Evolutionary conservation across 768 basidiomycete species (phyloP).

Genomic region (Boletus reticulatus): DNA sequence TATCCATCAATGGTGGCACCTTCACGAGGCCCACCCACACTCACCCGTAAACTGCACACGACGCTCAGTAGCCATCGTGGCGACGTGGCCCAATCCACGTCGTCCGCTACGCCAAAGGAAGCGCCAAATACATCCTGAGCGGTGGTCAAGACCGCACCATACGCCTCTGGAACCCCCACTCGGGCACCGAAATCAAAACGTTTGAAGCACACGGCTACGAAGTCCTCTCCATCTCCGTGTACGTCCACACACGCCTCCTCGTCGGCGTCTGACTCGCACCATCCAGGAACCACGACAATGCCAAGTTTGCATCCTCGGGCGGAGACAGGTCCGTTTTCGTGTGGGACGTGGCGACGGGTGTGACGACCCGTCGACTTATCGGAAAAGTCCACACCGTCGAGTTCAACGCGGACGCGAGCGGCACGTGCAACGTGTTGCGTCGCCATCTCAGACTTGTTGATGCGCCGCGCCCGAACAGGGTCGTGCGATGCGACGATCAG

Average conservation of each 20-base stretch:
- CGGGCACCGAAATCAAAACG: conserved; percentile 86
- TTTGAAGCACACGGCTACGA: conserved; percentile 96
- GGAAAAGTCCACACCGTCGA: conserved; percentile 88
- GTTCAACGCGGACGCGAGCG: conserved; percentile 88
- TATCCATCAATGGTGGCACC: conserved; percentile 44
- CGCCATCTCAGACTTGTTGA: not conserved
- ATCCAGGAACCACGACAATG: conserved; percentile 84
- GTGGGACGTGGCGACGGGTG: conserved; percentile 92
- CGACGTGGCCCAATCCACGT: conserved; percentile 92
- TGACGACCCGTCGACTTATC: conserved; percentile 79
- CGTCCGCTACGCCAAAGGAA: conserved; percentile 87
- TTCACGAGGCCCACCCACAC: conserved; percentile 49
- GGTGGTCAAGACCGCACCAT: conserved; percentile 91
- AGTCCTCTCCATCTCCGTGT: conserved; percentile 89
- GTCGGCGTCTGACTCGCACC: not conserved
- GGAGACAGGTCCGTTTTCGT: conserved; percentile 92
- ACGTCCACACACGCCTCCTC: conserved; percentile 28
- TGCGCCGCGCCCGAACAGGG: conserved; percentile 48
- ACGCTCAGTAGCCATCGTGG: conserved; percentile 64
- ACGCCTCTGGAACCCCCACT: conserved; percentile 84
- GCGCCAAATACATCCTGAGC: conserved; percentile 85
- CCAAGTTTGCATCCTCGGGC: conserved; percentile 89
- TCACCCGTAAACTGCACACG: conserved; percentile 62
- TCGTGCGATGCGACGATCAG: conserved; percentile 91
- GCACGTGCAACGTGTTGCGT: conserved; percentile 36